A percentile compares a stretch with the other conserved stretches of the same genome.
phyloP scores from a whole-genome alignment of 164 flowering plant species.

The Macadamia integrifolia region DNA sequence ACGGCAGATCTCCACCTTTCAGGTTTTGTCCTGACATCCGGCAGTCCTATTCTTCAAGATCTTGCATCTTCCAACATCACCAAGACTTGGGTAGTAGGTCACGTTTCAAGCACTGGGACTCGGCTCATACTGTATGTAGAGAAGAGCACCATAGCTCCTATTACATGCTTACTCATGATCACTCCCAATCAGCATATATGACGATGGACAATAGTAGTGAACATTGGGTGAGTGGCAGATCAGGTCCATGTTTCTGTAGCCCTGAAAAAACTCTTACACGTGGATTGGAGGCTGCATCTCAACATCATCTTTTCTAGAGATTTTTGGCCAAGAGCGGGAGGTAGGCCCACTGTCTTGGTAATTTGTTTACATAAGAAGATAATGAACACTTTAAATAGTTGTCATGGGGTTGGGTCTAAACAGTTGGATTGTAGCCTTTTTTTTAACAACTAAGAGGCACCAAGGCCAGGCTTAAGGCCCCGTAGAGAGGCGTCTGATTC shows the following conservation, averaged over 20 bases:
- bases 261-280: slow-evolving; percentile 24
- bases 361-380: too few species aligned
- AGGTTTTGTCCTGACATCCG: slow-evolving; percentile 19
- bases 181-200: slow-evolving; percentile 35
- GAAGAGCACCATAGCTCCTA: slow-evolving; percentile 60
- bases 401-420: too few species aligned
- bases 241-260: slow-evolving; percentile 19
- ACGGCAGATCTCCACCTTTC: slow-evolving; percentile 20
- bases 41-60: slow-evolving; percentile 25
- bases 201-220: slow-evolving; percentile 26
- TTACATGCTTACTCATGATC: slow-evolving; percentile 43
- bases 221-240: slow-evolving; percentile 26
- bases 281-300: slow-evolving; percentile 19
- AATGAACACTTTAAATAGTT: too few species aligned
- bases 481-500: too few species aligned
- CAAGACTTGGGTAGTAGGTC: slow-evolving; percentile 30
- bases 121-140: slow-evolving; percentile 36
- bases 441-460: too few species aligned
- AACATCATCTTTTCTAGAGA: slow-evolving; percentile 18
- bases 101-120: slow-evolving; percentile 24
- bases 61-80: slow-evolving; percentile 36
- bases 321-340: slow-evolving; percentile 30
- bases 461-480: too few species aligned
- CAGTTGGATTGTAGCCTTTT: too few species aligned
- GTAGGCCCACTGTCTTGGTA: slow-evolving; percentile 16